Conservation (phyloP, 2,329 filamentous ascomycete species). For the Alternaria longipes region DNA sequence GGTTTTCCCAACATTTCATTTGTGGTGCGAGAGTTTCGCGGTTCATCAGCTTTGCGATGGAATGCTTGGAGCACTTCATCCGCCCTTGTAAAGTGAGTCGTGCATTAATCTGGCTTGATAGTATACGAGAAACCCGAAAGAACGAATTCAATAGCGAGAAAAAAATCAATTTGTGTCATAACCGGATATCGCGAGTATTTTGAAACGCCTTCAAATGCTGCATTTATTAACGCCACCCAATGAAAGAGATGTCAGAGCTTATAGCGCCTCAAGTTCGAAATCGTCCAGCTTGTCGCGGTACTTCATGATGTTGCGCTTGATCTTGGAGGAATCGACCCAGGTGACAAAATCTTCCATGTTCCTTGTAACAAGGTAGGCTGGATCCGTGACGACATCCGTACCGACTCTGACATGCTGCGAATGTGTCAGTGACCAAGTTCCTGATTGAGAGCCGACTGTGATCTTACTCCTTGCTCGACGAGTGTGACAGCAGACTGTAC, state of each 20-base stretch:
- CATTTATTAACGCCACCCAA: slow-evolving; percentile 30
- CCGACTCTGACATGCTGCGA: slow-evolving; percentile 80
- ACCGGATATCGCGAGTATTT: slow-evolving; percentile 23
- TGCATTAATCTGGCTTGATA: too few relatives aligned
- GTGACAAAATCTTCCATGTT: slow-evolving; percentile 96
- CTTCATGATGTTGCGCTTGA: slow-evolving; percentile 94
- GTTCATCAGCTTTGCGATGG: neutral
- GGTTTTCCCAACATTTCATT: neutral
- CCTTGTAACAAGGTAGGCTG: slow-evolving; percentile 86
- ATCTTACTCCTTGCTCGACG: slow-evolving; percentile 77
- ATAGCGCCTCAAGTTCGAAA: slow-evolving; percentile 73
- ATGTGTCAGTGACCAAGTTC: neutral
- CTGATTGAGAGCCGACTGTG: neutral
- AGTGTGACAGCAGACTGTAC: slow-evolving; percentile 82
- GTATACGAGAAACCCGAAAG: neutral
- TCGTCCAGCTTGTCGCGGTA: slow-evolving; percentile 96
- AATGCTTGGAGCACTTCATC: neutral
- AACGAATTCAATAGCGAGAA: neutral
- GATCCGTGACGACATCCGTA: slow-evolving; percentile 87
- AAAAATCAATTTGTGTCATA: slow-evolving; percentile 5
- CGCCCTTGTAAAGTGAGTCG: neutral
- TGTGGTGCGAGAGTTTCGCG: neutral
- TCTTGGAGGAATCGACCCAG: slow-evolving; percentile 95
- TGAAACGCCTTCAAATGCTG: slow-evolving; percentile 30
- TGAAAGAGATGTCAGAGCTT: slow-evolving; percentile 6